Percentiles rank a stretch among this genome's conserved stretches.
phyloP scores from a whole-genome alignment of 73 alveolate species.

The Stentor roeselii region DNA sequence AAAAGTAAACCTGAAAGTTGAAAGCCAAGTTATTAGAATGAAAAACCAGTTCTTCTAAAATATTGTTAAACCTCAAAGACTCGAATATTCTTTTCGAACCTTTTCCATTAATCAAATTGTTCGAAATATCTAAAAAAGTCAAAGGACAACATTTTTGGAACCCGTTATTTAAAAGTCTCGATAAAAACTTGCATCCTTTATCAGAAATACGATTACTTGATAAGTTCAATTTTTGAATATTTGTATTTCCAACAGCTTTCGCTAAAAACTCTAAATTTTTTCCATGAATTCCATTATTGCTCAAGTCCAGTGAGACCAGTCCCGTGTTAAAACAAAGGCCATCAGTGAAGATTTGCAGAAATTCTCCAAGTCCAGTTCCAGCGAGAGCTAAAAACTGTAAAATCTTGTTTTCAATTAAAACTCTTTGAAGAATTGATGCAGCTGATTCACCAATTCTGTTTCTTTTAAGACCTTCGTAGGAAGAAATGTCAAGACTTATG shows the following conservation, averaged over 20 bases:
- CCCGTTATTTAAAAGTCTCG: neutral
- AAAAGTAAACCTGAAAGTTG: neutral
- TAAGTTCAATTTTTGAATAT: neutral
- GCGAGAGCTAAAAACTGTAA: slow-evolving; percentile 30
- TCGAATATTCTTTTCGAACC: slow-evolving; percentile 10
- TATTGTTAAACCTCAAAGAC: neutral
- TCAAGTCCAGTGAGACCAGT: slow-evolving; percentile 32
- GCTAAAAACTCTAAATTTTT: slow-evolving; percentile 10
- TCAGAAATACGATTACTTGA: neutral
- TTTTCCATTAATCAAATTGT: neutral
- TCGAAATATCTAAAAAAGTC: neutral
- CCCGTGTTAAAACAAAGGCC: slow-evolving; percentile 29
- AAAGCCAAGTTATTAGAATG: neutral
- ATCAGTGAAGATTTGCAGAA: slow-evolving; percentile 32
- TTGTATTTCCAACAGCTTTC: neutral
- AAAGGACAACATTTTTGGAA: neutral
- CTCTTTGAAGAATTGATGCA: slow-evolving; percentile 23
- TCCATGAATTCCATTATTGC: slow-evolving; percentile 33
- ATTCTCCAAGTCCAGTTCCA: slow-evolving; percentile 31
- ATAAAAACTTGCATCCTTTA: neutral
- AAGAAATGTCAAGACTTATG: slow-evolving; percentile 30
- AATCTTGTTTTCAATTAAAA: slow-evolving; percentile 33
- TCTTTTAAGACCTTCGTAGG: slow-evolving; percentile 48
- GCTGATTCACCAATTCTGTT: slow-evolving; percentile 35
- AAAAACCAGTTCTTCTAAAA: neutral